These are phyloP conservation scores for Talaromyces ruber DNA, from an alignment of 495 filamentous ascomycete genomes.

Conservation along the genomic window DNA sequence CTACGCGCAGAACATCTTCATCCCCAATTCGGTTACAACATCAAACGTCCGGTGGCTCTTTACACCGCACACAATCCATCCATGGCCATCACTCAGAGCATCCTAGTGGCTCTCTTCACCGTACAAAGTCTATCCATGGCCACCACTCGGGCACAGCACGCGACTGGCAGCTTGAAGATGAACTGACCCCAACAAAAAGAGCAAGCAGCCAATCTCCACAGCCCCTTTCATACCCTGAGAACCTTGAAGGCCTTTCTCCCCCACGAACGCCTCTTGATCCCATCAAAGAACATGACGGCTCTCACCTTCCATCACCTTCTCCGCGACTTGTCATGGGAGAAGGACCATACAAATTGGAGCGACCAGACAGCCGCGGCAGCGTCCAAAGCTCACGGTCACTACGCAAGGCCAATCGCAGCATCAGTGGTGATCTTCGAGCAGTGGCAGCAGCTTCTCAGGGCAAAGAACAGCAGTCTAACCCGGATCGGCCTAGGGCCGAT, in stretches of 20 bases:
- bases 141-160: slow-evolving; percentile 20
- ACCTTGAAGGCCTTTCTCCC: slow-evolving; percentile 15
- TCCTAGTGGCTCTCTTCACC: slow-evolving; percentile 13
- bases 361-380: slow-evolving; percentile 29
- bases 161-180: slow-evolving; percentile 27
- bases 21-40: neutral
- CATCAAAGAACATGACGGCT: slow-evolving; percentile 30
- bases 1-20: neutral
- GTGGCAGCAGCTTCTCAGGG: slow-evolving; percentile 38
- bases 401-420: slow-evolving; percentile 61
- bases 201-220: slow-evolving; percentile 7
- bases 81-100: slow-evolving; percentile 7
- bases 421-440: slow-evolving; percentile 73
- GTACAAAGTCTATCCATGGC: slow-evolving; percentile 31
- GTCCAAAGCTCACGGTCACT: slow-evolving; percentile 51
- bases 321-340: slow-evolving; percentile 35
- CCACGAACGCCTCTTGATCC: slow-evolving; percentile 31
- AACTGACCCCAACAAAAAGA: slow-evolving; percentile 11
- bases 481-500: neutral
- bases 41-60: neutral
- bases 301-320: slow-evolving; percentile 6
- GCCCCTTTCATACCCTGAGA: neutral
- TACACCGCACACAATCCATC: slow-evolving; percentile 30
- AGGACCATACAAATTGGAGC: slow-evolving; percentile 30
- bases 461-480: neutral